Evolutionary conservation across 306 rosid species (phyloP).

Genomic region (Quercus glauca): DNA sequence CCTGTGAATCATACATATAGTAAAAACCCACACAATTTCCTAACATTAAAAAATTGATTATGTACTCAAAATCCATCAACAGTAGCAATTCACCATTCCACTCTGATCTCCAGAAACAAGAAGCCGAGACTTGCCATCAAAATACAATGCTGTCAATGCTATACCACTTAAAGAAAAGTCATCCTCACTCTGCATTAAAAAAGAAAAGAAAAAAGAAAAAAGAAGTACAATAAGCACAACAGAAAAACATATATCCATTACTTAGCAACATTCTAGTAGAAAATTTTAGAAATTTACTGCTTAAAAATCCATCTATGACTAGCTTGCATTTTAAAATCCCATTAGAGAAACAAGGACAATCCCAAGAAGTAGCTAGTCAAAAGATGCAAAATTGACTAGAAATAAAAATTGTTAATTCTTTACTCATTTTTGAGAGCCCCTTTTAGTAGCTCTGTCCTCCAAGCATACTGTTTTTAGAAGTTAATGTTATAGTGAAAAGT

Average conservation of each 20-base stretch:
- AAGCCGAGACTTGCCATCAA: conserved; percentile 46
- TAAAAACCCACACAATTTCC: conserved; percentile 5
- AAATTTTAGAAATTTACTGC: not conserved
- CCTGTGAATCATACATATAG: conserved; percentile 39
- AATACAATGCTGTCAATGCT: conserved; percentile 67
- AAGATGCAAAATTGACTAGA: not conserved
- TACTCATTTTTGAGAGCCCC: not conserved
- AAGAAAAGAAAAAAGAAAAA: not conserved
- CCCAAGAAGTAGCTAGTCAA: not conserved
- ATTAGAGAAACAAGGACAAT: not conserved
- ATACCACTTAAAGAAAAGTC: conserved; percentile 70
- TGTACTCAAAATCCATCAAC: not conserved
- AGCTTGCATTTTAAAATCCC: not conserved
- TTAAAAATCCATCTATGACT: not conserved
- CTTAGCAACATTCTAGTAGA: not conserved
- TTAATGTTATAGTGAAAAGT: not conserved
- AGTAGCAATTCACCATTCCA: conserved; percentile 62
- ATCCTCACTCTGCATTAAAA: conserved; percentile 65
- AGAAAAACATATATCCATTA: not conserved
- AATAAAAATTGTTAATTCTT: not conserved
- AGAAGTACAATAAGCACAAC: not conserved
- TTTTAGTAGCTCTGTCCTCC: not conserved
- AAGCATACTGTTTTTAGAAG: not conserved
- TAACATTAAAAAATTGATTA: not conserved
- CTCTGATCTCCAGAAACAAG: conserved; percentile 87